phyloP scores from a whole-genome alignment of 176 grass and related monocot species.

The Paspalum vaginatum region DNA sequence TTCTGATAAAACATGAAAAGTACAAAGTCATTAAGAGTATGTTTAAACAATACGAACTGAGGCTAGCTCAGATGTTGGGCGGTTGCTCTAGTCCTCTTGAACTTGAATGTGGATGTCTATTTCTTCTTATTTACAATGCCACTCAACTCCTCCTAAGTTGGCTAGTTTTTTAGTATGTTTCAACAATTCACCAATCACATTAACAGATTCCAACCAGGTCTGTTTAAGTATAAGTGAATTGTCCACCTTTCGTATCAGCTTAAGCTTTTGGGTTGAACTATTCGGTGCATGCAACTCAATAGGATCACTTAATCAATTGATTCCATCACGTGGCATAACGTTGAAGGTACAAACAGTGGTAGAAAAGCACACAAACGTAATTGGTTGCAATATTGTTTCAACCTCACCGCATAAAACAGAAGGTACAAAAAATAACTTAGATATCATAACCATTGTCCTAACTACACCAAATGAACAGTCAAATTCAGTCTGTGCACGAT shows the following conservation, averaged over 20 bases:
- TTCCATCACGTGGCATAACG: background rate
- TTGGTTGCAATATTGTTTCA: background rate
- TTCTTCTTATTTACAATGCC: background rate
- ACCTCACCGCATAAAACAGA: background rate
- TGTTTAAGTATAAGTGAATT: too few species aligned
- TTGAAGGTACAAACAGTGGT: background rate
- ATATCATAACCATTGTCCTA: background rate
- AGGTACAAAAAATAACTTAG: background rate
- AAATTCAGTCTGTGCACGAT: background rate
- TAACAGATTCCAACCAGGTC: background rate
- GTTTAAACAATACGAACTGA: background rate
- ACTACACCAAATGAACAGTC: background rate
- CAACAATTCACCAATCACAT: background rate
- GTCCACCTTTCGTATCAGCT: too few species aligned
- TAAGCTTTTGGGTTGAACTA: too few species aligned
- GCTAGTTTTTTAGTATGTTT: background rate
- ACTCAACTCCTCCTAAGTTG: background rate
- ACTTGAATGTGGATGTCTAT: background rate
- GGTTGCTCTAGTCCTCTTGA: background rate
- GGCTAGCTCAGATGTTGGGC: background rate
- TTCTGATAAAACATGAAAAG: background rate
- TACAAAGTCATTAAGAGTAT: background rate
- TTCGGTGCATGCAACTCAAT: too few species aligned
- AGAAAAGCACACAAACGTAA: background rate
- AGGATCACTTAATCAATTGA: background rate